Evolutionary conservation across 176 grass and related monocot genomes (phyloP), one percentile per base, ranked within the genome.

Genomic region (Rhipidocladum racemiflorum): DNA sequence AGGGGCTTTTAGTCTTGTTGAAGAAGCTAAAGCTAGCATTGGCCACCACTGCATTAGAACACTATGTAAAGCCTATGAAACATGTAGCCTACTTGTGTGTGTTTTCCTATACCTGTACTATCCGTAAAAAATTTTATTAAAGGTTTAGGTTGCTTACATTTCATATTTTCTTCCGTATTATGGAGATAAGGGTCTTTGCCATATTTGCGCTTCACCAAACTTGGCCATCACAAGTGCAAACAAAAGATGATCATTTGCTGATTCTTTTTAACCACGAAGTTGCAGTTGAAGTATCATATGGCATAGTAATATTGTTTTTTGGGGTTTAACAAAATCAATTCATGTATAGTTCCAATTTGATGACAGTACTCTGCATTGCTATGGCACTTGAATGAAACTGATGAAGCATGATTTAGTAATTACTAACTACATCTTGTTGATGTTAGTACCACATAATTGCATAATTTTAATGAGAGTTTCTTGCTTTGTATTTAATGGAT

Each of bases 331-430:
- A 65, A 66, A 78, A 65, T 66, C 46, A 50, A 15, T 20, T 66
- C 44, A 67, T 68, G 30, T 25, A 28, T 25, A 79, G 13, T 65
- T 62, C 59, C 61, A 78, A 32, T 11, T 61, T 15, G 60, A 48
- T 77, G 24, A 30, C 11, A 49, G 60, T 74, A 67, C n/a, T 29
- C 36, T 71, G 3, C 1, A n/a, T 39, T 49, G 16, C 61, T 75
- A 29, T 62, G 45, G 55, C 35, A 72, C 56, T 79, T 72, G 42
- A 77, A 28, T 85, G 29, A 34, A 74, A 74, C 9, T 15, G n/a
- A 29, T 14, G 1, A 83, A 65, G 57, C 57, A 53, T 51, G 59
- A 40, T 35, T 6, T 29, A 38, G 67, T 28, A 45, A 27, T 57
- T 59, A 34, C n/a, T n/a, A n/a, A n/a, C n/a, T 34, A 34, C 32